These are phyloP conservation scores for Scedosporium minutisporum DNA, from an alignment of 2,329 filamentous ascomycete species.

Conservation along the genomic window DNA sequence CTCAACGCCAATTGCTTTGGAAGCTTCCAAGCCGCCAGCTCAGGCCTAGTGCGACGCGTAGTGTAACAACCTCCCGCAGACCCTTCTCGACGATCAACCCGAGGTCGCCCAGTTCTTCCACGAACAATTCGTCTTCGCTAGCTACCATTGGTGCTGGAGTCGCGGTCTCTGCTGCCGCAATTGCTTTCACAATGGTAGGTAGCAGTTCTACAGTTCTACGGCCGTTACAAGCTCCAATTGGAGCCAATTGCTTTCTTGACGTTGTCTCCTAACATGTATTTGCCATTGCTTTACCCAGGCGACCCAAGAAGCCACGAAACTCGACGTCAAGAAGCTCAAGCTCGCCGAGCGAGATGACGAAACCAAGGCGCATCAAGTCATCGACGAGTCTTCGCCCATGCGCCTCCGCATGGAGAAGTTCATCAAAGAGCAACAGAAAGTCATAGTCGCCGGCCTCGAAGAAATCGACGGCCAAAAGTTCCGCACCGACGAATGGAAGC, in stretches of 20 bases:
- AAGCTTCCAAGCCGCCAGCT: background rate
- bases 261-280: no score
- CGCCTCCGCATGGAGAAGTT: constrained; percentile 95
- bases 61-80: background rate
- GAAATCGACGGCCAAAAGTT: constrained; percentile 77
- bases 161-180: background rate
- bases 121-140: background rate
- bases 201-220: background rate
- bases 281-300: constrained; percentile 20
- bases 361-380: constrained; percentile 58
- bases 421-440: constrained; percentile 84
- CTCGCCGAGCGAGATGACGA: constrained; percentile 80
- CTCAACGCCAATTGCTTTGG: background rate
- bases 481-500: constrained; percentile 74
- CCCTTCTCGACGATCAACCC: constrained; percentile 2
- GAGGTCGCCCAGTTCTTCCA: background rate
- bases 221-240: background rate
- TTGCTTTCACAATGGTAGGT: constrained; percentile 4
- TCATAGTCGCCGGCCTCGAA: constrained; percentile 77
- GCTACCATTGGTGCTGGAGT: background rate
- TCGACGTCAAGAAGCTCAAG: constrained; percentile 61
- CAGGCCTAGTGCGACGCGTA: background rate
- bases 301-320: constrained; percentile 29
- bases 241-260: background rate
- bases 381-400: constrained; percentile 80